Percentiles rank a stretch among this genome's conserved stretches.
Conservation (phyloP, 345 rosid genomes). For the Acer yangbiense region DNA sequence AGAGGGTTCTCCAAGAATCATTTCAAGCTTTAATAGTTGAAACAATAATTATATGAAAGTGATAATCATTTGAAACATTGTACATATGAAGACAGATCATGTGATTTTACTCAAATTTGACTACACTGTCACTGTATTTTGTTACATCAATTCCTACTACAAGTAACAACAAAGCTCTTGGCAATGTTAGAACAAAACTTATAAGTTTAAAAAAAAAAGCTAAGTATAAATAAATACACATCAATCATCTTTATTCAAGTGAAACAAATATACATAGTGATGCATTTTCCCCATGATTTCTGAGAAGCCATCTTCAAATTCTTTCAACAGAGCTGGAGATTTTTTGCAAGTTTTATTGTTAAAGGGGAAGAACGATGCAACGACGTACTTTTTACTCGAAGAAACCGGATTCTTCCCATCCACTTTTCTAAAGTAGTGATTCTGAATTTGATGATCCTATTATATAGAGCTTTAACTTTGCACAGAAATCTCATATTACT, state of each 20-base stretch:
- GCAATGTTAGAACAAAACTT: constrained; percentile 2
- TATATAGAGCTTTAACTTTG: constrained; percentile 20
- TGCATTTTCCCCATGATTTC: constrained; percentile 18
- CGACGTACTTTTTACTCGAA: constrained; percentile 1
- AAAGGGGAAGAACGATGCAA: background rate
- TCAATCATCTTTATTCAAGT: constrained; percentile 19
- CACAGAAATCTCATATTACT: constrained; percentile 25
- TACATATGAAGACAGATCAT: background rate
- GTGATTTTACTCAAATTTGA: constrained; percentile 12
- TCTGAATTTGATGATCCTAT: constrained; percentile 16
- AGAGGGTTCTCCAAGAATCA: too few species aligned
- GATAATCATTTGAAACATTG: background rate
- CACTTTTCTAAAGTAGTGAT: background rate
- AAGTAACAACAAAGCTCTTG: background rate
- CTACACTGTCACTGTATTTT: background rate
- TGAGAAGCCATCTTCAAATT: constrained; percentile 22
- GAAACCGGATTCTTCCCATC: constrained; percentile 16
- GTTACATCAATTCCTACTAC: constrained; percentile 4
- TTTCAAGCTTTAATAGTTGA: too few species aligned
- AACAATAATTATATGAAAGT: background rate
- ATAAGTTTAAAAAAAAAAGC: background rate
- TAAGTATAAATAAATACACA: background rate
- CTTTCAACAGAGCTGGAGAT: constrained; percentile 17
- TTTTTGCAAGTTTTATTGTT: constrained; percentile 18
- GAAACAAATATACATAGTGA: constrained; percentile 29